phyloP scores from a whole-genome alignment of 768 basidiomycete species.

The Tylopilus cervinicoccineus region DNA sequence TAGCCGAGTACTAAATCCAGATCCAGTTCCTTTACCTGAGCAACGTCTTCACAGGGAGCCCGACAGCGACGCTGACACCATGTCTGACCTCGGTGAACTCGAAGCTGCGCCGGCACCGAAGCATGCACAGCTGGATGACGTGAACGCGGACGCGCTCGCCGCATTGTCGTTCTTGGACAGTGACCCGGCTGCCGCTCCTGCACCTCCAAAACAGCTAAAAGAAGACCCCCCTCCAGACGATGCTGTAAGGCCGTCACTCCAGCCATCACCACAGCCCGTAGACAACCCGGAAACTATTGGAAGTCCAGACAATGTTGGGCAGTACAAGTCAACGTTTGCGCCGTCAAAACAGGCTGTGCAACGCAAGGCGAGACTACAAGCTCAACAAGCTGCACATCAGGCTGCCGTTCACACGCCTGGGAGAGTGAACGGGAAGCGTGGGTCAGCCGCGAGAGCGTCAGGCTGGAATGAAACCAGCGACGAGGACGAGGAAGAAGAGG shows the following conservation, averaged over 20 bases:
- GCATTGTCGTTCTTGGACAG: constrained; percentile 72
- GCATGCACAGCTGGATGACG: constrained; percentile 39
- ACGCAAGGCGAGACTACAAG: constrained; percentile 79
- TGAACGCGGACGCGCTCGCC: constrained; percentile 68
- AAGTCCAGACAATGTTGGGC: constrained; percentile 30
- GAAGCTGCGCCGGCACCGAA: constrained; percentile 6
- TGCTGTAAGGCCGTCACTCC: constrained; percentile 19
- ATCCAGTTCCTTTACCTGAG: constrained; percentile 39
- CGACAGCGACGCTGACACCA: constrained; percentile 33
- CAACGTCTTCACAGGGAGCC: constrained; percentile 23
- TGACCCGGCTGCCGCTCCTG: constrained; percentile 18
- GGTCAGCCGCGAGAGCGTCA: constrained; percentile 38
- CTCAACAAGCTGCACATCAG: constrained; percentile 77
- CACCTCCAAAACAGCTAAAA: constrained; percentile 14
- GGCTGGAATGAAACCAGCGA: constrained; percentile 73
- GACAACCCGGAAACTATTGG: constrained; percentile 22
- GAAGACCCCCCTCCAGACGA: constrained; percentile 4
- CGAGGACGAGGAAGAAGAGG: constrained; percentile 76
- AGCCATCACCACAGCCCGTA: constrained; percentile 33
- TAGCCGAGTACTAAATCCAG: constrained; percentile 37
- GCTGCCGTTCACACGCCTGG: constrained; percentile 77
- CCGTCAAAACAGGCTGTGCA: constrained; percentile 81
- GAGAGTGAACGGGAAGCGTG: constrained; percentile 40
- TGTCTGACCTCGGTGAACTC: constrained; percentile 23
- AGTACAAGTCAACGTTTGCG: constrained; percentile 84